Percentiles rank a stretch among this genome's conserved stretches.
These are phyloP conservation scores for Annona squamosa DNA, from an alignment of 164 flowering plant genomes.

Conservation along the genomic window DNA sequence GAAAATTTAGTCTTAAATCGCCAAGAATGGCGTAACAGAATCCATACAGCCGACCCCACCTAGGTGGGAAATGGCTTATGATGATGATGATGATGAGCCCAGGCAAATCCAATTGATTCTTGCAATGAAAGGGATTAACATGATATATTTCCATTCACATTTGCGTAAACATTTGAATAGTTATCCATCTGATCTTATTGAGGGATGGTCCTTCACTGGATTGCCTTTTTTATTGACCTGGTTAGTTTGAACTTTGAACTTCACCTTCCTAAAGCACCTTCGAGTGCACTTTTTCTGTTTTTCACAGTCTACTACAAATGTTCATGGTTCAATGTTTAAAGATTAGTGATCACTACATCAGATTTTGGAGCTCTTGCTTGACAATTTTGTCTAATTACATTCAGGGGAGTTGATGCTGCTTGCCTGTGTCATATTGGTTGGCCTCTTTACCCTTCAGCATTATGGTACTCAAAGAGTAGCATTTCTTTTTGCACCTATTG, in stretches of 20 bases:
- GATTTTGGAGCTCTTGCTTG: neutral
- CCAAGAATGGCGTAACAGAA: no score
- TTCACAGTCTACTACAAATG: neutral
- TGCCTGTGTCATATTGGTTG: constrained; percentile 76
- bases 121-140: no score
- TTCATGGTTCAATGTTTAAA: neutral
- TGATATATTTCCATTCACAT: no score
- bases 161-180: neutral
- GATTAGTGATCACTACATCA: neutral
- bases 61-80: no score
- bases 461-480: constrained; percentile 82
- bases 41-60: no score
- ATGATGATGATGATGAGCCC: no score
- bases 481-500: constrained; percentile 76
- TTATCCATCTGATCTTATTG: neutral
- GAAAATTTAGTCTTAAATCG: no score
- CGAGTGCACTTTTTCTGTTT: neutral
- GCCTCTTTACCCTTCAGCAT: constrained; percentile 86
- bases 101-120: no score
- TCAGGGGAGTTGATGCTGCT: constrained; percentile 51
- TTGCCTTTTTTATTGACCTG: neutral
- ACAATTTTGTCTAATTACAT: constrained; percentile 5
- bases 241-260: neutral
- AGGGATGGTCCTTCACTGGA: neutral
- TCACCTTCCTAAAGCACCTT: neutral